Conservation (phyloP, 2,329 filamentous ascomycete genomes). For the Xylaria polymorpha region DNA sequence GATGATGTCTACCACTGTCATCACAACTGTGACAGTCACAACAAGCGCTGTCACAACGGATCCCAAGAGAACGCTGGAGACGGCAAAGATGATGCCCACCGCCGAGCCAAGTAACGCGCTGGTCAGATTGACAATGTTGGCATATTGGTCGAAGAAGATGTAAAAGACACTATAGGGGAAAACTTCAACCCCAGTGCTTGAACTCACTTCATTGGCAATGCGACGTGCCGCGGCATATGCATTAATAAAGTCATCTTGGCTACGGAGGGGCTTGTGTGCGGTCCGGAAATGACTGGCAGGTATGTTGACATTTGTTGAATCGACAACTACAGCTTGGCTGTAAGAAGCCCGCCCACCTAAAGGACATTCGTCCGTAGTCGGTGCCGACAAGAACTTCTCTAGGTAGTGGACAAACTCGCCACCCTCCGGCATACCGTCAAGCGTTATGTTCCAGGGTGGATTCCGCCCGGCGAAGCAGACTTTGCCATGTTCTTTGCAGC, state of each 20-base stretch:
- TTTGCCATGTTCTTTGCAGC: constrained; percentile 76
- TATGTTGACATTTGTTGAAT: constrained; percentile 73
- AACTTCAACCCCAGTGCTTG: constrained; percentile 79
- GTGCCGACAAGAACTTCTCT: constrained; percentile 81
- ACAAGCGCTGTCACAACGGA: constrained; percentile 84
- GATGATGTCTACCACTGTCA: constrained; percentile 94
- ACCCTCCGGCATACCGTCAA: constrained; percentile 91
- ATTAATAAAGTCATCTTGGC: constrained; percentile 91
- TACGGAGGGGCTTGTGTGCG: constrained; percentile 85
- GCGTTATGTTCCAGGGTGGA: constrained; percentile 88
- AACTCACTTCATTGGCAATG: constrained; percentile 80
- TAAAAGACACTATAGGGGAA: constrained; percentile 99
- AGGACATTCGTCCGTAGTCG: constrained; percentile 85
- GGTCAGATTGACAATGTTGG: constrained; percentile 83
- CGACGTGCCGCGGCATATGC: constrained; percentile 90
- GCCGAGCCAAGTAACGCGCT: constrained; percentile 83
- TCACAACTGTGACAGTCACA: constrained; percentile 86
- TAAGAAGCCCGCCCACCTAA: constrained; percentile 91
- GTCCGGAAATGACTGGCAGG: constrained; percentile 92
- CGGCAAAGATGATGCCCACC: constrained; percentile 83
- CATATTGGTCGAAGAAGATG: constrained; percentile 99
- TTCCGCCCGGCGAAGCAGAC: constrained; percentile 82
- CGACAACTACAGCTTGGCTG: constrained; percentile 82
- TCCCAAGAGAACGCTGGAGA: constrained; percentile 84
- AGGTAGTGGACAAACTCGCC: constrained; percentile 91